phyloP scores from a whole-genome alignment of 805 yeast genomes.

The Sugiyamaella valdiviana region DNA sequence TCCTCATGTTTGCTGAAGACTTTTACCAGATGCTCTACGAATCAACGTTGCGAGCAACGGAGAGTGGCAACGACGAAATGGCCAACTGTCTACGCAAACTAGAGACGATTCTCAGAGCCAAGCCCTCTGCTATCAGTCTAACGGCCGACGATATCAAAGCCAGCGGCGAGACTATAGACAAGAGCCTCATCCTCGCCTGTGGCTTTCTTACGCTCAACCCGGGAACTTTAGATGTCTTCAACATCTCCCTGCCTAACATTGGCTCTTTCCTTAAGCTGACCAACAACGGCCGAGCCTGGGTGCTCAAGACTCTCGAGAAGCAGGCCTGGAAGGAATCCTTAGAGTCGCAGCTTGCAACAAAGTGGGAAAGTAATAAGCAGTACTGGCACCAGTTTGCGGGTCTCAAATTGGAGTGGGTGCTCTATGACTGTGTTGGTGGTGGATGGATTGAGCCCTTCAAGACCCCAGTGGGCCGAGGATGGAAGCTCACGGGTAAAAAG shows the following conservation, averaged over 20 bases:
- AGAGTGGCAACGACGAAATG: background rate
- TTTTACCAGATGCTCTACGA: conserved; percentile 15
- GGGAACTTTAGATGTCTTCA: conserved; percentile 28
- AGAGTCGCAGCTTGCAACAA: conserved; percentile 29
- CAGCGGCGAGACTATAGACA: conserved; percentile 16
- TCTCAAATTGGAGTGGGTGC: conserved; percentile 45
- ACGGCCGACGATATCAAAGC: conserved; percentile 21
- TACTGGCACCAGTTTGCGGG: conserved; percentile 47
- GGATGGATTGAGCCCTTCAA: conserved; percentile 51
- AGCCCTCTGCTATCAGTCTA: conserved; percentile 28
- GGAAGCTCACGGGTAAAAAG: conserved; percentile 54
- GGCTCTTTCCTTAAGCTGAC: conserved; percentile 34
- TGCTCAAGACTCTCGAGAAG: conserved; percentile 27
- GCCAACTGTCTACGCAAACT: conserved; percentile 12
- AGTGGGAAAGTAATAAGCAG: conserved; percentile 25
- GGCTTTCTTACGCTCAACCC: conserved; percentile 35
- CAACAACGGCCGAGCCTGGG: conserved; percentile 32
- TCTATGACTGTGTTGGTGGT: conserved; percentile 50
- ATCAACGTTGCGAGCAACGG: conserved; percentile 1
- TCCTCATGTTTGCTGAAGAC: conserved; percentile 25
- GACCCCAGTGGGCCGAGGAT: conserved; percentile 56
- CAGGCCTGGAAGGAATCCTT: conserved; percentile 34
- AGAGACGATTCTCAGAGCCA: conserved; percentile 19
- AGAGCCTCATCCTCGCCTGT: conserved; percentile 20
- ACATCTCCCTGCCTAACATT: conserved; percentile 32